Conservation (phyloP, 2,329 filamentous ascomycete genomes). For the Didymella segeticola region DNA sequence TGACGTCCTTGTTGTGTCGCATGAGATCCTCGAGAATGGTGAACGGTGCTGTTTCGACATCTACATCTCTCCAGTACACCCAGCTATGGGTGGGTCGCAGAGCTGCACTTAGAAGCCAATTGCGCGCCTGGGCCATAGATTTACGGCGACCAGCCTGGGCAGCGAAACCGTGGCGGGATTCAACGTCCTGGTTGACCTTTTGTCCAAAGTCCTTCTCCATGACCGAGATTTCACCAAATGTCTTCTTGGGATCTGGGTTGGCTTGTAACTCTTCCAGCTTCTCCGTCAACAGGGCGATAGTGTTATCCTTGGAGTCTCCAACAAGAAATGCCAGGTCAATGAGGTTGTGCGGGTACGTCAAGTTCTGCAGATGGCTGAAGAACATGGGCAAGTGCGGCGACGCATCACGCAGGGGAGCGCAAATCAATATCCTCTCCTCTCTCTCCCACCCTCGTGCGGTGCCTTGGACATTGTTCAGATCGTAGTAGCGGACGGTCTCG, state of each 20-base stretch:
- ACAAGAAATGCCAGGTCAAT: slow-evolving; percentile 97
- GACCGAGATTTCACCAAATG: slow-evolving; percentile 95
- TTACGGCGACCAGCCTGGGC: slow-evolving; percentile 93
- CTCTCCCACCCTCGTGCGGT: slow-evolving; percentile 94
- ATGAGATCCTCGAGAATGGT: slow-evolving; percentile 98
- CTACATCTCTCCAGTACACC: slow-evolving; percentile 99
- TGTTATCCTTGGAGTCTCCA: slow-evolving; percentile 95
- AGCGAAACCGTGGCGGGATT: slow-evolving; percentile 95
- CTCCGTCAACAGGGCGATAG: slow-evolving; percentile 75
- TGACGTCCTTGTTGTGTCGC: slow-evolving; percentile 98
- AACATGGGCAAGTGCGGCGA: slow-evolving; percentile 95
- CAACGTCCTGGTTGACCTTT: slow-evolving; percentile 95
- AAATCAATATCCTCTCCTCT: slow-evolving; percentile 92
- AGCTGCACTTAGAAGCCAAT: slow-evolving; percentile 94
- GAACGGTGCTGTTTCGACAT: slow-evolving; percentile 95
- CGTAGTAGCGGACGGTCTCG: slow-evolving; percentile 96
- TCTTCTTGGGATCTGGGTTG: slow-evolving; percentile 77
- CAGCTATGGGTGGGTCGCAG: slow-evolving; percentile 94
- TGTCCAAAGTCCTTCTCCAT: slow-evolving; percentile 99
- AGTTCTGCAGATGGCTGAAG: slow-evolving; percentile 94
- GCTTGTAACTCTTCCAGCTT: slow-evolving; percentile 81
- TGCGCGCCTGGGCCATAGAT: slow-evolving; percentile 95
- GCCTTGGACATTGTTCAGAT: slow-evolving; percentile 88
- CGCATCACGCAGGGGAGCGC: slow-evolving; percentile 92
- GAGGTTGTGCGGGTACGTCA: slow-evolving; percentile 95